These are phyloP conservation scores for Hymenoscyphus fructigenus DNA, from an alignment of 2,329 filamentous ascomycete species.

Conservation along the genomic window DNA sequence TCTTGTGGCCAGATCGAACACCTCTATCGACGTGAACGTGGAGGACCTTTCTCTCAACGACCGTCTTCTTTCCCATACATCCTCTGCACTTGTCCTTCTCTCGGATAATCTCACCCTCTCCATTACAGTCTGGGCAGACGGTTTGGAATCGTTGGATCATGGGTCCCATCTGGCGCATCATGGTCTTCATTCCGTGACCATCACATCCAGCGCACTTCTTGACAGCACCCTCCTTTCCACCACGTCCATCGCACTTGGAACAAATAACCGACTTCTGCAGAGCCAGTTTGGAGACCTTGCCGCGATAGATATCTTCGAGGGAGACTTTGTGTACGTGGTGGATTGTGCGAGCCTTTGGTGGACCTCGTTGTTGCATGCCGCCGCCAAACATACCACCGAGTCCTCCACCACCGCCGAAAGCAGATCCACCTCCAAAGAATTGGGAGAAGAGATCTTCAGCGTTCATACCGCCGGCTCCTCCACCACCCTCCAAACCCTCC, in stretches of 20 bases:
- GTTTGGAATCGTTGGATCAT: constrained; percentile 99
- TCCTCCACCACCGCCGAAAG: constrained; percentile 65
- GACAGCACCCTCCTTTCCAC: constrained; percentile 97
- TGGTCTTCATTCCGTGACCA: constrained; percentile 97
- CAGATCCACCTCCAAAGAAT: constrained; percentile 79
- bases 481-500: constrained; percentile 89
- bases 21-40: constrained; percentile 97
- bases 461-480: constrained; percentile 78
- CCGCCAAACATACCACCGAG: constrained; percentile 76
- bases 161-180: constrained; percentile 99
- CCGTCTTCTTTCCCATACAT: constrained; percentile 96
- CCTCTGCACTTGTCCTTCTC: constrained; percentile 98
- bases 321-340: constrained; percentile 98
- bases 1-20: constrained; percentile 90
- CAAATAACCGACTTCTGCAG: constrained; percentile 98
- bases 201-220: constrained; percentile 90
- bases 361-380: constrained; percentile 76
- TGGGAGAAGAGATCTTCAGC: constrained; percentile 95
- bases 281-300: constrained; percentile 96
- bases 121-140: constrained; percentile 96
- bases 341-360: constrained; percentile 88
- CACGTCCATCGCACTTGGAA: constrained; percentile 87
- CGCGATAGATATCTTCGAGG: constrained; percentile 95
- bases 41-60: constrained; percentile 95
- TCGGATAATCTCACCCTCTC: constrained; percentile 93